A percentile compares a stretch with the other conserved stretches of the same genome.
These are phyloP conservation scores for Colletotrichum graminicola DNA, from an alignment of 2,329 filamentous ascomycete species.

Conservation along the genomic window DNA sequence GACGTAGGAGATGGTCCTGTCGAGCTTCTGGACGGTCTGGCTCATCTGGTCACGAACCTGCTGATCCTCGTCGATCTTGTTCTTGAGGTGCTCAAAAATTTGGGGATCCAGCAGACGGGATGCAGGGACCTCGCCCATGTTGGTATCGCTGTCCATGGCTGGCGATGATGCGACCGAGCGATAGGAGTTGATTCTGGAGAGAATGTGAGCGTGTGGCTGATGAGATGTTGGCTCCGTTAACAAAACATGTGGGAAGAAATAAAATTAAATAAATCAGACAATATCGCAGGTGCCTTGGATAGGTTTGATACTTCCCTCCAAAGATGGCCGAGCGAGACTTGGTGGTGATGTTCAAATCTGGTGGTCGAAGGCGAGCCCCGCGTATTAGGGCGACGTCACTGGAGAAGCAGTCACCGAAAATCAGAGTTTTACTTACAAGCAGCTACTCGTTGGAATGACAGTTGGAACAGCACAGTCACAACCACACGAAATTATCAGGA, in stretches of 20 bases:
- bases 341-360: neutral
- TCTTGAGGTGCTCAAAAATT: conserved; percentile 89
- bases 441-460: neutral
- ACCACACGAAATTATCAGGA: neutral
- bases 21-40: conserved; percentile 83
- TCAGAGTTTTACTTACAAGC: conserved; percentile 35
- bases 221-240: neutral
- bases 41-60: conserved; percentile 85
- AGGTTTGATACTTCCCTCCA: neutral
- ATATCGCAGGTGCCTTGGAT: too few relatives aligned
- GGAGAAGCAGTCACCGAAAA: conserved; percentile 8
- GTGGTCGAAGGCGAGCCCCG: conserved; percentile 6
- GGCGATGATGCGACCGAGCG: neutral
- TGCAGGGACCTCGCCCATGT: conserved; percentile 40
- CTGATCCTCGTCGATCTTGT: conserved; percentile 89
- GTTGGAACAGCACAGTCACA: neutral
- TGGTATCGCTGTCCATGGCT: conserved; percentile 43
- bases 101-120: conserved; percentile 73
- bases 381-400: conserved; percentile 20
- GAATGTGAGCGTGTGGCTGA: neutral
- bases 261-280: too few relatives aligned
- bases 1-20: conserved; percentile 84
- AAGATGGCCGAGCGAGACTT: neutral
- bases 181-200: neutral
- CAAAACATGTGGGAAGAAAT: neutral